Base-by-base conservation (phyloP, 1,139 yeast genomes). In the Pneumocystis carinii region DNA sequence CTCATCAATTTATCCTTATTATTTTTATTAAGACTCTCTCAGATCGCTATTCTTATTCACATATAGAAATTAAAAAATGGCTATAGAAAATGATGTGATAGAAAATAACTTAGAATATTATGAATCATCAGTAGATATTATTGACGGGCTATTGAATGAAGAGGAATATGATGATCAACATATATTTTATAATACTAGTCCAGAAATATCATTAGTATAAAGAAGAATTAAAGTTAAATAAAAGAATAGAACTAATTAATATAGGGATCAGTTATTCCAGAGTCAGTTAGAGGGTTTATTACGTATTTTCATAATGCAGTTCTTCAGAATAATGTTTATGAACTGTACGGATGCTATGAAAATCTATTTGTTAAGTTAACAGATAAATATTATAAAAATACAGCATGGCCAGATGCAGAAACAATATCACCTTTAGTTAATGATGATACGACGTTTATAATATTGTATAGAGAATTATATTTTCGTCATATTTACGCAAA, bases 401-500 rank as follows among this genome's bases (percentile, higher is more conserved):
- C 75, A 15, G 70, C 79, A 42, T 79, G 81, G 81, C 82, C 82
- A 35, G 75, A 75, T 27, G 81, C 82, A 53, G 71, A 72, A 53
- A 77, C 76, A 29, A 78, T 78, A 53, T 73, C 77, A 10, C 75
- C 78, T 27, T 67, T 79, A 48, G 81, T 79, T 59, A 71, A 73
- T 67, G 71, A 77, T 64, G 81, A 79, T 67, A 77, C 76, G 66
- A 75, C 74, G 29, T 79, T 79, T 68, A 69, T 78, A 65, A 75
- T 77, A 53, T 72, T 78, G 61, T 79, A 79, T 72, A 75, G 79
- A 27, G 81, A 79, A 70, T 76, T 78, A 61, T 78, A 78, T 72
- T 78, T 77, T 72, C 75, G 81, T 67, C 82, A 78, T 67, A 70
- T 78, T 62, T 78, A 78, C 66, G 78, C 81, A 60, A 74, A 75